phyloP scores from a whole-genome alignment of 192 early-diverging fungal species.

The Coemansia sp. region DNA sequence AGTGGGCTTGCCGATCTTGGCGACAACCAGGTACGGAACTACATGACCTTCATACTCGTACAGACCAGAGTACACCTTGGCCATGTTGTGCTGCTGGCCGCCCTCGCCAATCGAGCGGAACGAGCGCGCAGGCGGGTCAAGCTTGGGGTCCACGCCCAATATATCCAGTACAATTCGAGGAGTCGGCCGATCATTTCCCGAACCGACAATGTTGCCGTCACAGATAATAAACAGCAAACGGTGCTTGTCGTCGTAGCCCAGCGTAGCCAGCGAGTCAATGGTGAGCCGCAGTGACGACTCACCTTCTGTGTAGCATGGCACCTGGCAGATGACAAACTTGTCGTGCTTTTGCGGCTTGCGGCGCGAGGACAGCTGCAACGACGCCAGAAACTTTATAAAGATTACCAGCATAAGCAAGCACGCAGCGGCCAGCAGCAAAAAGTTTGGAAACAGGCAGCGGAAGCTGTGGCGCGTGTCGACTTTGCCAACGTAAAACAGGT shows the following conservation, averaged over 20 bases:
- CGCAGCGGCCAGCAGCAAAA: constrained; percentile 76
- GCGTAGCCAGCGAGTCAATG: constrained; percentile 74
- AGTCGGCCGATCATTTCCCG: constrained; percentile 91
- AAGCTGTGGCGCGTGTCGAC: constrained; percentile 79
- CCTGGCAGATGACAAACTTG: constrained; percentile 94
- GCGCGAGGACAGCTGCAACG: constrained; percentile 68
- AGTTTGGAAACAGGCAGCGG: constrained; percentile 80
- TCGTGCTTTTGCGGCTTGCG: constrained; percentile 84
- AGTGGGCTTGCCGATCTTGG: constrained; percentile 85
- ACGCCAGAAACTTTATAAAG: constrained; percentile 74
- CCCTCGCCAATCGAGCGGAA: constrained; percentile 91
- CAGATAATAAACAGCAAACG: constrained; percentile 85
- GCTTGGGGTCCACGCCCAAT: constrained; percentile 76
- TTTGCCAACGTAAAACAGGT: constrained; percentile 78
- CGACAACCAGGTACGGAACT: constrained; percentile 93
- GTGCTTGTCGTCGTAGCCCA: constrained; percentile 83
- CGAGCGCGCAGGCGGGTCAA: constrained; percentile 71
- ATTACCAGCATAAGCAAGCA: constrained; percentile 79
- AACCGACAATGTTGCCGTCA: constrained; percentile 91
- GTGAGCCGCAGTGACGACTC: constrained; percentile 81
- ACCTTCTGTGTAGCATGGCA: constrained; percentile 94
- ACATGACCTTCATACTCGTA: constrained; percentile 85
- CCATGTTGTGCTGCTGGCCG: constrained; percentile 89
- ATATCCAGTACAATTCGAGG: constrained; percentile 89
- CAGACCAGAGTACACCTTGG: constrained; percentile 92